Conservation (phyloP, 805 yeast species). For the Starmerella asiatica region DNA sequence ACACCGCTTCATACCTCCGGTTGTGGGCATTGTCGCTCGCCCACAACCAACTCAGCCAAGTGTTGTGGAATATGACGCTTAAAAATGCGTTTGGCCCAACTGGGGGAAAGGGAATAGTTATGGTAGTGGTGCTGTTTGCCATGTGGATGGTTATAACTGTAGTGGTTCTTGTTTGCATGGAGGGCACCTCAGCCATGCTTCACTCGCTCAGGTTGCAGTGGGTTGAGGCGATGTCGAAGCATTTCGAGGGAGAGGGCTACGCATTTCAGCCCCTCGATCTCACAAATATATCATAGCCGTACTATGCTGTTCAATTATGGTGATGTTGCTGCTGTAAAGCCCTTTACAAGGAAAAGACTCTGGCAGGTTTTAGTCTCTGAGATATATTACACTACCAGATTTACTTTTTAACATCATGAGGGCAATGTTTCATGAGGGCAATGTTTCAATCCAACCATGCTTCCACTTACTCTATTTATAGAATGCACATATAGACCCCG, state of each 20-base stretch:
- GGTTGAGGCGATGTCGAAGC: constrained; percentile 99
- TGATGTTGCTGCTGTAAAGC: no score
- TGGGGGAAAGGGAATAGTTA: constrained; percentile 53
- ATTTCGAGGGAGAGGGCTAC: constrained; percentile 91
- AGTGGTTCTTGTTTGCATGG: constrained; percentile 87
- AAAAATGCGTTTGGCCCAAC: constrained; percentile 58
- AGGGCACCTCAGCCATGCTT: constrained; percentile 97
- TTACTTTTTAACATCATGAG: no score
- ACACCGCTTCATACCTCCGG: constrained; percentile 91
- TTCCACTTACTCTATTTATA: no score
- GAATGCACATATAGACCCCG: no score
- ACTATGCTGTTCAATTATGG: no score
- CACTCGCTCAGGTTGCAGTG: constrained; percentile 97
- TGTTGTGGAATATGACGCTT: constrained; percentile 91
- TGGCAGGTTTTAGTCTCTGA: no score
- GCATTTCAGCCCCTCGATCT: constrained; percentile 52
- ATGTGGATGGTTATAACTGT: constrained; percentile 93
- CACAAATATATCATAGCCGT: no score
- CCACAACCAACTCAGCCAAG: constrained; percentile 90
- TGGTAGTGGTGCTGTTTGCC: constrained; percentile 69
- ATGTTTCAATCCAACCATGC: no score
- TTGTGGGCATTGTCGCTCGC: constrained; percentile 96
- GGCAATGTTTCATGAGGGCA: no score
- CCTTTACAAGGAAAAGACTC: no score
- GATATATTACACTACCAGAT: no score